Percentiles rank a stretch among this genome's conserved stretches.
These are phyloP conservation scores for Acanthamoeba triangularis DNA, from an alignment of 208 protist species.

Conservation along the genomic window DNA sequence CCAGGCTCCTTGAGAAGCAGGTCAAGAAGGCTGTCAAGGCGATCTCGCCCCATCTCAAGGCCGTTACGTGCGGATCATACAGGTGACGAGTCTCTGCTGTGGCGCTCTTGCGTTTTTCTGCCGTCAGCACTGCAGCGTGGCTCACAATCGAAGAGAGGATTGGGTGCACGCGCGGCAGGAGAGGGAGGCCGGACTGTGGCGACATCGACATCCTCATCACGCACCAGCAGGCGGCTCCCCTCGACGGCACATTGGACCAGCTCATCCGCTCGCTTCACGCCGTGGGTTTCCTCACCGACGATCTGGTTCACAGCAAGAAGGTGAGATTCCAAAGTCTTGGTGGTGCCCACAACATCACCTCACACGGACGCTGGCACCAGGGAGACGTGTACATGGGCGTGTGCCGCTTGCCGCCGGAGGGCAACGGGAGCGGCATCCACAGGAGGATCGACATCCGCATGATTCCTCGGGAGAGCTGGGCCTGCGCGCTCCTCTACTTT, in stretches of 20 bases:
- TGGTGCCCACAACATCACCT: too few relatives aligned
- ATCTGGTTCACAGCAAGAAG: conserved; percentile 31
- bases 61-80: conserved; percentile 70
- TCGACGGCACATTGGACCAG: conserved; percentile 58
- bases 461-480: conserved; percentile 68
- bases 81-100: too few relatives aligned
- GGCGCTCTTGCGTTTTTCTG: too few relatives aligned
- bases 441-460: conserved; percentile 32
- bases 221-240: conserved; percentile 15
- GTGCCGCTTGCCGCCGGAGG: conserved; percentile 8
- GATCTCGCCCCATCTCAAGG: conserved; percentile 73
- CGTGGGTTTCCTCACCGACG: conserved; percentile 22
- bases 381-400: conserved; percentile 76
- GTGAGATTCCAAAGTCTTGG: too few relatives aligned
- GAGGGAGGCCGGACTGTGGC: conserved; percentile 68
- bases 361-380: neutral
- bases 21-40: conserved; percentile 37
- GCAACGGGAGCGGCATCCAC: neutral
- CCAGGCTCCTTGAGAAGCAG: neutral
- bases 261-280: conserved; percentile 16
- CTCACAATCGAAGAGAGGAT: too few relatives aligned
- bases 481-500: conserved; percentile 67
- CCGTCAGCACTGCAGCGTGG: too few relatives aligned
- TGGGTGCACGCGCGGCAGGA: too few relatives aligned
- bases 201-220: conserved; percentile 71